Base-by-base conservation (phyloP, 2,329 filamentous ascomycete genomes). In the Stagonosporopsis cucurbitacearum region DNA sequence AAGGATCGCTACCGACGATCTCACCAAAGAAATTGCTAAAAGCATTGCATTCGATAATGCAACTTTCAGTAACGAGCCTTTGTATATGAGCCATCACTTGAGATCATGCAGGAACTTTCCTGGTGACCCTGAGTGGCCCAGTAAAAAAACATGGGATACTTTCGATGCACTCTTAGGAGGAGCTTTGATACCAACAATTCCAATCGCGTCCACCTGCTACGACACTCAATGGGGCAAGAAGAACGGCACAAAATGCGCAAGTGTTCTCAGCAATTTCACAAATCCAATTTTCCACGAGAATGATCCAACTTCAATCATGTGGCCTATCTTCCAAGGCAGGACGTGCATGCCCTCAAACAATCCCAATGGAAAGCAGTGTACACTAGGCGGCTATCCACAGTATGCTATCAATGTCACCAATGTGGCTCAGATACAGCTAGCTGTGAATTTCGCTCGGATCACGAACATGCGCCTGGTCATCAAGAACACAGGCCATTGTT, bases 301-400 rank as follows among this genome's bases (percentile, higher is more conserved):
- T 20, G 46, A 63, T 25, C 59, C 62, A 13, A 63, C 61, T 1
- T 65, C 58, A 3, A 58, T 60, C n/a, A 60, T 60, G 44, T 60
- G 46, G 30, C 60, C 61, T 13, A 55, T 65, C 19, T 66, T 57
- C 50, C 51, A 64, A 42, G 64, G 64, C 15, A 39, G 50, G 22
- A 63, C 62, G 17, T 65, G 64, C 36, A 49, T 66, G 35, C 52
- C 59, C 2, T 43, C 33, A 9, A 50, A 54, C 22, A 47, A 40
- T 37, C 45, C 54, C 12, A 28, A 45, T 9, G 22, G 32, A 2
- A 44, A 36, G 23, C 40, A 44, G 12, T 62, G 53, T 22, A 20
- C 57, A n/a, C 1, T 47, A 1, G 53, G 50, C 7, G 57, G 45
- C 6, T 62, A 42, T 30, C 59, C 56, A 20, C 43, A 46, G 15